Conservation (phyloP, 140 eudicot genomes). For the Erigeron philadelphicus region DNA sequence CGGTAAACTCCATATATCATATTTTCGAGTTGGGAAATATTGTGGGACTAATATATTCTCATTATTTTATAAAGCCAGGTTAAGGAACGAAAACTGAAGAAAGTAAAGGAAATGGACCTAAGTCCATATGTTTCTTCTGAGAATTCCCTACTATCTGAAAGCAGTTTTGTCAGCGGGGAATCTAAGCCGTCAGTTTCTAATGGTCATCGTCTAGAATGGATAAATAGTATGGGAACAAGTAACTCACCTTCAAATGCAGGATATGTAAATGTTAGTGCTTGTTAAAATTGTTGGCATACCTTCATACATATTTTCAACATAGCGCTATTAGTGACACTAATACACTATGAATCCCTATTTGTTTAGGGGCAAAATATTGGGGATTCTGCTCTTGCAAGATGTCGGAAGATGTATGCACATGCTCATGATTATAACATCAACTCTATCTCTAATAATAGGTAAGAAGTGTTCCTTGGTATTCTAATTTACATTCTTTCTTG, state of each 20-base stretch:
- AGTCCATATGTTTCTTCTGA: slow-evolving; percentile 49
- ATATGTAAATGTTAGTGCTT: slow-evolving; percentile 32
- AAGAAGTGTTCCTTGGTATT: slow-evolving; percentile 3
- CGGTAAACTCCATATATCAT: neutral
- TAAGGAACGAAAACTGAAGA: slow-evolving; percentile 54
- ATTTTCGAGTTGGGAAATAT: neutral
- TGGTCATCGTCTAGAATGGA: slow-evolving; percentile 51
- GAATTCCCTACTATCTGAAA: slow-evolving; percentile 59
- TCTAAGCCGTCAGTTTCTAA: slow-evolving; percentile 32
- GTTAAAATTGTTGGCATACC: slow-evolving; percentile 7
- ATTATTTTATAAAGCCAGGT: slow-evolving; percentile 55
- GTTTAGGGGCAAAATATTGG: slow-evolving; percentile 45
- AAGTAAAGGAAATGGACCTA: slow-evolving; percentile 56
- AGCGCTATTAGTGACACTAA: neutral
- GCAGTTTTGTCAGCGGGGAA: slow-evolving; percentile 46
- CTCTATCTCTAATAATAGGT: slow-evolving; percentile 85
- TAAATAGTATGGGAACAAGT: slow-evolving; percentile 28
- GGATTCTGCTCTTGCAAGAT: slow-evolving; percentile 56
- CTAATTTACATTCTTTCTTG: neutral
- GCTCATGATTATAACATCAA: slow-evolving; percentile 88
- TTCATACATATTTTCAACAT: slow-evolving; percentile 17
- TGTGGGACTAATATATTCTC: slow-evolving; percentile 16
- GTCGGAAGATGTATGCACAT: slow-evolving; percentile 76
- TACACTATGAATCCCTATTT: slow-evolving; percentile 2
- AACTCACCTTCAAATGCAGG: slow-evolving; percentile 27